Base-by-base conservation (phyloP, 1,139 yeast genomes). In the Saccharomyces hybrid region DNA sequence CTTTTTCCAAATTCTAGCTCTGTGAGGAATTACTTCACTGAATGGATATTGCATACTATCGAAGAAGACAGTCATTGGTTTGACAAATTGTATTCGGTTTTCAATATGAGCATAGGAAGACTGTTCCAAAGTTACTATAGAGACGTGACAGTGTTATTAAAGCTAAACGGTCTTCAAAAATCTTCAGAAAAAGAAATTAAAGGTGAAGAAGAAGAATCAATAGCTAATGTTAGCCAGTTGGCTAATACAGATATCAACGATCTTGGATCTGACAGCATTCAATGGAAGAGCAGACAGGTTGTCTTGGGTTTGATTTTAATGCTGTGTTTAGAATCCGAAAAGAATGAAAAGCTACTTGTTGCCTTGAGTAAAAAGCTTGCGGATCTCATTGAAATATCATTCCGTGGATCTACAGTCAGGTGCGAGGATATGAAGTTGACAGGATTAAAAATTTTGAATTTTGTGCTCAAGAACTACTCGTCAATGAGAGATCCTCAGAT, bases 331-430 rank as follows among this genome's bases (percentile, higher is more conserved):
- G 71, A 74, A 53, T 75, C 84, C 2, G 67, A 70, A 19, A 69
- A 73, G 21, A 77, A 78, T 55, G 66, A 74, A 0, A 70, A 70
- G 29, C 63, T 83, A 9, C 70, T 75, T 19, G 71, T 72, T 0
- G 75, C 66, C 42, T 68, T 88, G 38, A 75, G 81, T 5, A 68
- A 76, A 0, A 79, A 77, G 55, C 78, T 89, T 7, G 82, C 87
- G 24, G 95, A 88, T 42, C 72, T 91, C 47, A 85, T 91, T 34
- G 84, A 86, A 60, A 76, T 90, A n/a, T 84, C 96, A 0, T 90
- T 89, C 64, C 77, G 87, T 21, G 91, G 96, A 0, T 83, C 96
- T 0, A 86, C 96, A 0, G 80, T 95, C 0, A 78, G 85, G 2
- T 79, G 88, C 2, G 71, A 80, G 28, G 75, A 77, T 6, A 74